Conservation (phyloP, 805 yeast genomes). For the Priceomyces haplophilus region DNA sequence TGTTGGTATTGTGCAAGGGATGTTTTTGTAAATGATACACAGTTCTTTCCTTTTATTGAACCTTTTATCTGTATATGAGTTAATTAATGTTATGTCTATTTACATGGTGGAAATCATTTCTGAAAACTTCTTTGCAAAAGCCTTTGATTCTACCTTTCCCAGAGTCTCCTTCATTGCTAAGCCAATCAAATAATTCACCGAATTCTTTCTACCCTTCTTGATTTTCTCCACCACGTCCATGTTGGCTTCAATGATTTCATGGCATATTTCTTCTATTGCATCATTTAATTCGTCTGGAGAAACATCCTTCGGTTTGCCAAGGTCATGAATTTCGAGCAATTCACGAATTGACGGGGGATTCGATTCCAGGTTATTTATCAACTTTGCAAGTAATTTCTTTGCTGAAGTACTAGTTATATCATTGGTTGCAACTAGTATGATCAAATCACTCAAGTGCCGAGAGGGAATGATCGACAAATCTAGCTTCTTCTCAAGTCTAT, state of each 20-base stretch:
- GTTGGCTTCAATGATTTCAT: constrained; percentile 42
- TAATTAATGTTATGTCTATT: constrained; percentile 1
- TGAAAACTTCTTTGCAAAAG: constrained; percentile 24
- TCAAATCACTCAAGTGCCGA: constrained; percentile 50
- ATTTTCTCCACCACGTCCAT: constrained; percentile 57
- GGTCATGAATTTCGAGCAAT: constrained; percentile 54
- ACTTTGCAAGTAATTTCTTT: constrained; percentile 58
- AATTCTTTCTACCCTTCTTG: constrained; percentile 54
- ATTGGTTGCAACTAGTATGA: constrained; percentile 44
- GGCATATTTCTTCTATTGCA: constrained; percentile 43
- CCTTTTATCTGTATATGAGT: background rate
- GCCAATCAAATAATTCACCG: constrained; percentile 79
- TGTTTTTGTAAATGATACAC: too few species aligned
- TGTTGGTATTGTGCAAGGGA: too few species aligned
- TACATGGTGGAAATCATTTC: constrained; percentile 14
- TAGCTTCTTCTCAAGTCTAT: constrained; percentile 44
- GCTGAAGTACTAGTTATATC: constrained; percentile 67
- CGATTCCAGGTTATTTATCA: constrained; percentile 50
- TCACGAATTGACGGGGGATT: constrained; percentile 27
- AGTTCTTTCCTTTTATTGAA: background rate
- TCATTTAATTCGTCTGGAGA: constrained; percentile 31
- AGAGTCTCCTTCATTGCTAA: constrained; percentile 76
- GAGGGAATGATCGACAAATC: constrained; percentile 32
- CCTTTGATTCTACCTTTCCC: constrained; percentile 51
- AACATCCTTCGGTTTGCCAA: constrained; percentile 30